Conservation (phyloP, 805 yeast genomes). For the Torulaspora microellipsoides region DNA sequence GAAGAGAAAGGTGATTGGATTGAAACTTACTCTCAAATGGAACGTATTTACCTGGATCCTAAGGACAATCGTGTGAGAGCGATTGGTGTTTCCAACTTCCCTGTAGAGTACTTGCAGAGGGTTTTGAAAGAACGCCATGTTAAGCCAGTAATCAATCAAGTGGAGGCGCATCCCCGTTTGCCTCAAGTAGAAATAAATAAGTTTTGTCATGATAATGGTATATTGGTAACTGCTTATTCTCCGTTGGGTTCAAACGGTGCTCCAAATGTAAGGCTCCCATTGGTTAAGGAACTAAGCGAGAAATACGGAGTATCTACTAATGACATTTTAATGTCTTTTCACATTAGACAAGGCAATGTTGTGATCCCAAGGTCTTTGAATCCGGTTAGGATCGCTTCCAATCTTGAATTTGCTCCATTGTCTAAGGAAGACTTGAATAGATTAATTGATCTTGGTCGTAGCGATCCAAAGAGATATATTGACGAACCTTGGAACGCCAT, state of each 20-base stretch:
- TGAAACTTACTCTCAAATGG: constrained; percentile 53
- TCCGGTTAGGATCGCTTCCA: constrained; percentile 50
- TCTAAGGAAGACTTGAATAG: constrained; percentile 40
- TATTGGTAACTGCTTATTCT: constrained; percentile 52
- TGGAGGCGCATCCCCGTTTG: constrained; percentile 70
- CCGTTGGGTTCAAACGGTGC: constrained; percentile 66
- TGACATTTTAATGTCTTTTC: constrained; percentile 60
- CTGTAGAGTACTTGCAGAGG: constrained; percentile 37
- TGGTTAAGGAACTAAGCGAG: constrained; percentile 49
- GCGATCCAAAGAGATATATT: constrained; percentile 33
- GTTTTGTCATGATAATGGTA: constrained; percentile 49
- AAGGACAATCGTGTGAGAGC: constrained; percentile 45
- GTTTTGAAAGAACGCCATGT: constrained; percentile 42
- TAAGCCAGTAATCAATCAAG: constrained; percentile 52
- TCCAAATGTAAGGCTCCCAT: constrained; percentile 51
- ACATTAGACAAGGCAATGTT: constrained; percentile 55
- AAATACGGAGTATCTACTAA: constrained; percentile 51
- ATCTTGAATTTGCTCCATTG: constrained; percentile 39
- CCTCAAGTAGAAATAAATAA: constrained; percentile 58
- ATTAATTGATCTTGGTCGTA: constrained; percentile 33
- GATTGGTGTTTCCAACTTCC: constrained; percentile 57
- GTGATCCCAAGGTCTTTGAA: constrained; percentile 71
- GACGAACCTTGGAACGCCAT: constrained; percentile 25
- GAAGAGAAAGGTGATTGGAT: constrained; percentile 40
- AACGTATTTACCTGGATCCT: constrained; percentile 27